These are phyloP conservation scores for Rhododendron simsii DNA, from an alignment of 148 eudicot species.

Conservation along the genomic window DNA sequence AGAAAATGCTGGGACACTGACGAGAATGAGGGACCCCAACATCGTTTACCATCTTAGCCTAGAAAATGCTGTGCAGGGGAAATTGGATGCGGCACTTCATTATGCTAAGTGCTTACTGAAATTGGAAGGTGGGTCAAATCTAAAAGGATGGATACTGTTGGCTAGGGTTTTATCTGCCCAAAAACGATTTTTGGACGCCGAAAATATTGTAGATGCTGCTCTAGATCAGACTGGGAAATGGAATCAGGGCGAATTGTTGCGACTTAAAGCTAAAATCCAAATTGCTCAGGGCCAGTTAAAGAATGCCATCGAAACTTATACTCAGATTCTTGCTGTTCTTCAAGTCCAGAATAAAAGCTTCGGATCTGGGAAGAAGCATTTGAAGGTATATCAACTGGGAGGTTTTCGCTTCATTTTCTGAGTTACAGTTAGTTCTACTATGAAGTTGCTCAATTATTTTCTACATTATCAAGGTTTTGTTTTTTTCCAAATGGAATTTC, in stretches of 20 bases:
- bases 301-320: constrained; percentile 51
- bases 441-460: background rate
- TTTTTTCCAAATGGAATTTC: background rate
- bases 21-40: constrained; percentile 32
- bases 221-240: constrained; percentile 60
- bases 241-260: constrained; percentile 58
- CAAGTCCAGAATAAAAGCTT: constrained; percentile 49
- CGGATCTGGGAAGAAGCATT: constrained; percentile 40
- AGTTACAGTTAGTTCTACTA: background rate
- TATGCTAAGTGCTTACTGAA: constrained; percentile 49
- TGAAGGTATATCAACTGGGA: constrained; percentile 23
- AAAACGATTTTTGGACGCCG: constrained; percentile 51
- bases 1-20: constrained; percentile 43
- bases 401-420: background rate
- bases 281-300: constrained; percentile 56
- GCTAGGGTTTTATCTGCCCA: constrained; percentile 66
- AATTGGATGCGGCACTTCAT: constrained; percentile 52
- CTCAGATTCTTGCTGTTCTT: constrained; percentile 62
- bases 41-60: constrained; percentile 53
- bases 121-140: constrained; percentile 52
- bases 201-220: constrained; percentile 55
- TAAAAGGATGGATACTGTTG: constrained; percentile 53
- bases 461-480: background rate
- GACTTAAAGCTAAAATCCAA: constrained; percentile 68
- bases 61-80: constrained; percentile 64